Base-by-base conservation (phyloP, 257 asterid genomes). In the Verbascum thapsus region DNA sequence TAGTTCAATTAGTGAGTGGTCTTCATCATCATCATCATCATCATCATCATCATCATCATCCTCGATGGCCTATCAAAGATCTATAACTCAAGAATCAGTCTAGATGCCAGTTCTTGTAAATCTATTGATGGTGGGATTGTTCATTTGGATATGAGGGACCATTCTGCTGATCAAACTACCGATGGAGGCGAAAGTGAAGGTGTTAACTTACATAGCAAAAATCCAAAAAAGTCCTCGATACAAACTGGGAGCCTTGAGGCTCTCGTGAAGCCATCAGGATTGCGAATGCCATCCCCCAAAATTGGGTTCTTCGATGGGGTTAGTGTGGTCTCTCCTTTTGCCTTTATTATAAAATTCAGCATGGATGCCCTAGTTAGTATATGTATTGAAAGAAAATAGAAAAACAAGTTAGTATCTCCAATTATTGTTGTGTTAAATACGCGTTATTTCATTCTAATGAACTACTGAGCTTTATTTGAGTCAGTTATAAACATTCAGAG, bases 301-400 rank as follows among this genome's bases (percentile, higher is more conserved):
- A 85, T 94, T 72, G 99, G 99, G 44, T 87, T 67, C 79, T 94
- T 94, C 72, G 99, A 94, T 22, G 97, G 95, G 97, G 99, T 94
- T 58, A 76, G 94, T 84, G 72, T 61, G 17, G 59, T n/a, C n/a
- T n/a, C n/a, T n/a, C 19, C 44, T 49, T 58, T 69, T 67, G 64
- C 44, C 20, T 51, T 61, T 61, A 42, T 13, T 10, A 3, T 61
- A 37, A 35, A 52, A 23, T 60, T 51, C 30, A 12, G 53, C 9
- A 10, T 43, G 41, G 35, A 43, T 42, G 50, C 23, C 16, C 40
- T 55, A 17, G 44, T 32, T 58, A 41, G 47, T 26, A 26, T 26
- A 26, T 26, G 32, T 2, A 26, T 26, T 26, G 32, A 5, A 26
- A 26, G 32, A 26, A 26, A 26, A 1, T 26, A 26, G 32, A 26